Base-by-base conservation (phyloP, 2,329 filamentous ascomycete genomes). In the Cladorrhinum sp. region DNA sequence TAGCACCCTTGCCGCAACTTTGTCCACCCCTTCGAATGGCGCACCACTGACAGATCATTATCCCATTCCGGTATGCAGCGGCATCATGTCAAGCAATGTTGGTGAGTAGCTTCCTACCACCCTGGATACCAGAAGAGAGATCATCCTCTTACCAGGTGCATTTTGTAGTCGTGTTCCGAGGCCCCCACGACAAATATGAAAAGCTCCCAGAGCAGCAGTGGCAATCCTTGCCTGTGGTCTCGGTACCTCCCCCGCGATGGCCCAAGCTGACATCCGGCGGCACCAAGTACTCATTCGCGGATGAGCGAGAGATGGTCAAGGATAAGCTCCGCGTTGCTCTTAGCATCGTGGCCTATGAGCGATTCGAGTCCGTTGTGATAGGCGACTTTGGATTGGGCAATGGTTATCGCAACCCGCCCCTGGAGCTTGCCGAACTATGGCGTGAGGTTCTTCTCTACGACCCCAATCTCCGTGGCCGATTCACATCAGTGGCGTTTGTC, bases 251-350 rank as follows among this genome's bases (percentile, higher is more conserved):
- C 9, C 85, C 88, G 7, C 83, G 87, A 23, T 85, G 89, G 75
- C 90, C 90, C 18, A 92, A 91, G 73, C 81, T 92, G 41, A 86
- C 86, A 67, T 83, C 85, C 61, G 79, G 80, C 53, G 86, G 85
- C n/a, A 79, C 79, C 62, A 84, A 84, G 64, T 92, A 91, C 74
- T 89, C 87, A 0, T 92, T 93, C 72, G 78, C 80, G 2, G 80
- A 87, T 67, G 90, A 92, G 74, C 83, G 83, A 62, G 85, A 89
- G 65, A 80, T 91, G 71, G 89, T 91, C 75, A 82, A 81, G 68
- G 86, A 89, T 68, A 91, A 92, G 74, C 87, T 92, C 72, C 84
- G 85, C 22, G 84, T 85, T 1, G 86, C 88, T 2, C 81, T 92
- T 18, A 82, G 86, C 51, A 90, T 92, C 64, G 90, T 88, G 64